Base-by-base conservation (phyloP, 1,284 basidiomycete genomes). In the Cystobasidiaceae sp. region DNA sequence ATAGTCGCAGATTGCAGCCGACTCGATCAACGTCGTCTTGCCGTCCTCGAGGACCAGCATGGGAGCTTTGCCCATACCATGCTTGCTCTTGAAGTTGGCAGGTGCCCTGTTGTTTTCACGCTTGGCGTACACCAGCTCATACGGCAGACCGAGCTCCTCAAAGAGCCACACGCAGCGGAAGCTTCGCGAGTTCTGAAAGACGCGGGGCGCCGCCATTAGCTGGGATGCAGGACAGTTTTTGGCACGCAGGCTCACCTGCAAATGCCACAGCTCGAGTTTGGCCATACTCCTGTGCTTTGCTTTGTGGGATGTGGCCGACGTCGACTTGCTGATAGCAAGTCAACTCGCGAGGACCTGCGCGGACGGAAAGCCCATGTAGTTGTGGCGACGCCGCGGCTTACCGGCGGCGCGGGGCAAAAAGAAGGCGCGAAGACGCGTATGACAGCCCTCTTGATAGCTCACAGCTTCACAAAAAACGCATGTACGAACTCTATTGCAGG, bases 1-100 rank as follows among this genome's bases (percentile, higher is more conserved):
- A 45, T 66, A 66, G 15, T 66, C 63, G 45, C 37, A 58, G 27
- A 57, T 58, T 32, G 63, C 63, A 27, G 43, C 45, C 8, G 63
- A 66, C 39, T 66, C 63, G 37, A 59, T 52, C 4, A 66, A 9
- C 3, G n/a, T 25, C 13, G 63, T 66, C 39, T 52, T 46, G 21
- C 63, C 63, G 28, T 57, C 63, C 34, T 64, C 52, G 1, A 58
- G 13, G 13, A 59, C 46, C 11, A 66, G 45, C 54, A 66, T 30
- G 30, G 63, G 63, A 7, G 63, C 63, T 44, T 66, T 66, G 2
- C 63, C 63, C 63, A 66, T 66, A n/a, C 25, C 51, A 43, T 66
- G 54, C n/a, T 39, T 19, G 19, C 45, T 17, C 48, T 66, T 66
- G 63, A 66, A 59, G 19, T 66, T 41, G 25, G 44, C 55, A 8